Base-by-base conservation (phyloP, 2,329 filamentous ascomycete species). In the Pseudonectria foliicola region DNA sequence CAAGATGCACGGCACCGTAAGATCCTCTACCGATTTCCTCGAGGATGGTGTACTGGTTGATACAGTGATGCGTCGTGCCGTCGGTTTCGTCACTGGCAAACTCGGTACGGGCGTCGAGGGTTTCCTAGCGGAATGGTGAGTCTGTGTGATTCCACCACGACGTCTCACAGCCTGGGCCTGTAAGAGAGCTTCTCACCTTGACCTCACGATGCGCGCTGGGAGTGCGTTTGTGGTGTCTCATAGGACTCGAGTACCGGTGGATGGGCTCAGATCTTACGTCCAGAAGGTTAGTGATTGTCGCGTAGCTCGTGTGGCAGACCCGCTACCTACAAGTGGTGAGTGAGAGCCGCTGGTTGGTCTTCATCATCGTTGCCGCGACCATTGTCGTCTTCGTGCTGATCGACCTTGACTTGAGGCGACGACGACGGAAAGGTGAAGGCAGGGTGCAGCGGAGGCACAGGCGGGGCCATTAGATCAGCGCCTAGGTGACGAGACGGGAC, bases 11-110 rank as follows among this genome's bases (percentile, higher is more conserved):
- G 10, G 89, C 83, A 7, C 92, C 92, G 59, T 94, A 98, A 0
- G 90, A 96, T 13, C 92, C 92, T 45, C 88, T 75, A n/a, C 92
- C 92, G 51, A 98, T 95, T 68, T 96, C 90, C 58, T 94, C 84
- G 59, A 84, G 81, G 54, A 98, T 92, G 38, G 83, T 72, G 60
- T 96, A 98, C 63, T 96, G 90, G 59, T 96, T 96, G 65, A 96
- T 90, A 38, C 80, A 77, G 55, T 93, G 86, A 55, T 93, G 80
- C 3, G 83, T 80, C 33, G 71, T 75, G 16, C 88, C 88, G 54
- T 95, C 87, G 47, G 82, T 71, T 49, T 90, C 82, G 57, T 88
- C 89, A 52, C 82, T 92, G 42, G 77, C 82, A 61, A 93, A 94
- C 56, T 92, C 80, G 21, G 87, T 89, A 39, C 79, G 80, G 35